Conservation (phyloP, 2,329 filamentous ascomycete genomes). For the Claviceps africana region DNA sequence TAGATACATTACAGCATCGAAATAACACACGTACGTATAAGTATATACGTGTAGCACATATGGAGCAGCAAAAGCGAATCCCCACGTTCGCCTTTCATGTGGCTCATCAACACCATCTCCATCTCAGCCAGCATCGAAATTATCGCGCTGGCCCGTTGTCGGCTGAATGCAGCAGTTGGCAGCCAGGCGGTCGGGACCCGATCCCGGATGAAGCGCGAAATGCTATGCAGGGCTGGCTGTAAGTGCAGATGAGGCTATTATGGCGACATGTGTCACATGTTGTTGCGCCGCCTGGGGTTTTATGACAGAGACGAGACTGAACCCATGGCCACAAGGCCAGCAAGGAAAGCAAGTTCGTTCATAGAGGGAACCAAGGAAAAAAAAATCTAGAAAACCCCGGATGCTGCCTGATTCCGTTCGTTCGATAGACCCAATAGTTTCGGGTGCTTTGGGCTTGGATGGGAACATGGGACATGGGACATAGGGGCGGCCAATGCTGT, state of each 20-base stretch:
- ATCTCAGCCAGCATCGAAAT: neutral
- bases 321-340: neutral
- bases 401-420: neutral
- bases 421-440: neutral
- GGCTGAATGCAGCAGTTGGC: constrained; percentile 2
- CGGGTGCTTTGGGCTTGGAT: neutral
- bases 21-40: too few relatives aligned
- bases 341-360: neutral
- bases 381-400: neutral
- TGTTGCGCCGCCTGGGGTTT: neutral
- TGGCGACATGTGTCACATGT: constrained; percentile 1
- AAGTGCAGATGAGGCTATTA: neutral
- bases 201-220: neutral
- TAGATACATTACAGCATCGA: neutral
- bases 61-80: neutral
- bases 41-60: neutral
- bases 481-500: neutral
- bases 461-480: neutral
- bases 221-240: neutral
- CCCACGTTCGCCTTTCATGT: neutral
- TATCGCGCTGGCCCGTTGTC: neutral
- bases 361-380: neutral
- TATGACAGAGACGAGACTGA: neutral
- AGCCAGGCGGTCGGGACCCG: constrained; percentile 2
- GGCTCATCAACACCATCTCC: neutral